These are phyloP conservation scores for Nicotiana paniculata DNA, from an alignment of 257 asterid genomes.

Conservation along the genomic window DNA sequence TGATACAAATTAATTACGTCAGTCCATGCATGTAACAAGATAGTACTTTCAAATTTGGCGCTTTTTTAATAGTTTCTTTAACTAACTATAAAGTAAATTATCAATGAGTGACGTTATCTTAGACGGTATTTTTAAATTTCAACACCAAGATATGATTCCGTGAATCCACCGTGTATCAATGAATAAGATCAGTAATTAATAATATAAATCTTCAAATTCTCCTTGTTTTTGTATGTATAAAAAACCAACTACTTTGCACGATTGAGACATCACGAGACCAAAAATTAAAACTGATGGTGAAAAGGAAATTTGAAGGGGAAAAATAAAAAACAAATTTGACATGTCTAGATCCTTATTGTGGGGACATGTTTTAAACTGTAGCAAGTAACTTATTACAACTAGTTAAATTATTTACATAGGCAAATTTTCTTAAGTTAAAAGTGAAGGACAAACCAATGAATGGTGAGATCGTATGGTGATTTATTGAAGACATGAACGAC, in stretches of 20 bases:
- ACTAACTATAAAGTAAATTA: background rate
- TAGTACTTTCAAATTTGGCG: background rate
- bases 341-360: background rate
- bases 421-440: background rate
- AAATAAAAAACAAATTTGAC: background rate
- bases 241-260: background rate
- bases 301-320: background rate
- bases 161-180: background rate
- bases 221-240: background rate
- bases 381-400: background rate
- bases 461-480: constrained; percentile 52
- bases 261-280: background rate
- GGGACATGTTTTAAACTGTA: background rate
- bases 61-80: background rate
- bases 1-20: background rate
- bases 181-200: background rate
- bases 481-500: constrained; percentile 43
- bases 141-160: background rate
- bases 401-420: background rate
- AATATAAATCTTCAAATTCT: background rate
- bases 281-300: background rate
- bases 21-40: background rate
- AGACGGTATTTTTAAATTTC: background rate
- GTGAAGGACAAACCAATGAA: constrained; percentile 56
- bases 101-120: background rate